These are phyloP conservation scores for Poa pratensis DNA, from an alignment of 176 grass and related monocot genomes.

Conservation along the genomic window DNA sequence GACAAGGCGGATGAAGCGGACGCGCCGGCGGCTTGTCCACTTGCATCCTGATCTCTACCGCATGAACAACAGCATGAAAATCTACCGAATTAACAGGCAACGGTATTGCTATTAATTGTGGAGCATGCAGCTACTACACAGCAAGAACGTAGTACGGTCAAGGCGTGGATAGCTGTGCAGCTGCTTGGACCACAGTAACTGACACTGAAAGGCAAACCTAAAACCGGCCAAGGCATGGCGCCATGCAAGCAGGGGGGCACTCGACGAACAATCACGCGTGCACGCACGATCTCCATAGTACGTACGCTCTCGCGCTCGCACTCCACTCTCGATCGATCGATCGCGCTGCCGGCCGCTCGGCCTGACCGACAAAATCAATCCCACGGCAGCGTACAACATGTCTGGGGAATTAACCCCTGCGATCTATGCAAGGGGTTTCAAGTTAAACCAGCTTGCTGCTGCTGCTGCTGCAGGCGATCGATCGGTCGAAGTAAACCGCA, in stretches of 20 bases:
- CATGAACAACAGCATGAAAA: no score
- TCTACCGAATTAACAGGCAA: no score
- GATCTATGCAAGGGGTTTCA: neutral
- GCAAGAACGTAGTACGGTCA: neutral
- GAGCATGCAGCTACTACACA: no score
- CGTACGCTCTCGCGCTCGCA: neutral
- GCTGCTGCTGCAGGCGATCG: no score
- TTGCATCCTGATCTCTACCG: no score
- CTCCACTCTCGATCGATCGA: neutral
- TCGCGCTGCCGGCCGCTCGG: neutral
- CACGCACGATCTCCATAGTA: neutral
- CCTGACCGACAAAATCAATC: slow-evolving; percentile 45
- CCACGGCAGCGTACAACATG: slow-evolving; percentile 35
- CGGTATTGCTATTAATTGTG: no score
- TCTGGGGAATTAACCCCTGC: slow-evolving; percentile 21
- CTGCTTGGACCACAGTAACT: slow-evolving; percentile 40
- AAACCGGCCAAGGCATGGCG: neutral
- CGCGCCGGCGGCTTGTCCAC: no score
- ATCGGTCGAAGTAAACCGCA: neutral
- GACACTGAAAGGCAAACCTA: slow-evolving; percentile 19
- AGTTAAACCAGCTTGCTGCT: neutral
- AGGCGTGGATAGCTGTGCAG: neutral
- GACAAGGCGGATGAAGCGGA: no score
- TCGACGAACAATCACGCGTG: slow-evolving; percentile 49
- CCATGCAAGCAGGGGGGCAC: neutral